A percentile compares a stretch with the other conserved stretches of the same genome.
Conservation (phyloP, 2,329 filamentous ascomycete genomes). For the Orbilia brochopaga region DNA sequence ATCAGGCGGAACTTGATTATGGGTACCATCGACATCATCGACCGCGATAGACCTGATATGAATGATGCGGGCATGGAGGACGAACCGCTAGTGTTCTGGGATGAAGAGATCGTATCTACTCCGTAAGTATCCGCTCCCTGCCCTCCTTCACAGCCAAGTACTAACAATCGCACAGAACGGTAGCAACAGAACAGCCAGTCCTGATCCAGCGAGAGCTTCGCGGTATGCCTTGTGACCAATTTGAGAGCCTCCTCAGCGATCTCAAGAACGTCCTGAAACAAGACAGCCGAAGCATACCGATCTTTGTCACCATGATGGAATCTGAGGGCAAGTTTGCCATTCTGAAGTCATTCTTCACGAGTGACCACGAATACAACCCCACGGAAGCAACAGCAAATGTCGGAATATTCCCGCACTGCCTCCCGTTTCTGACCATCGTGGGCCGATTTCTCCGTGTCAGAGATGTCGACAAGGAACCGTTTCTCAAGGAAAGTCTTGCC, state of each 20-base stretch:
- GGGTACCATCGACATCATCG: constrained; percentile 22
- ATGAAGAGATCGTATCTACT: not conserved
- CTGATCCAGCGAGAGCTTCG: not conserved
- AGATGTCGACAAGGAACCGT: not conserved
- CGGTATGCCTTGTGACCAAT: not conserved
- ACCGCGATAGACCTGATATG: constrained; percentile 10
- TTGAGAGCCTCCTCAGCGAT: not conserved
- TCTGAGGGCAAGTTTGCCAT: constrained; percentile 5
- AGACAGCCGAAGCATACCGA: not conserved
- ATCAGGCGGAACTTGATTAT: constrained; percentile 11
- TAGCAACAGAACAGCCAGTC: not conserved
- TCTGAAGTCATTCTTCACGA: constrained; percentile 19
- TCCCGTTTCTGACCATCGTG: constrained; percentile 10
- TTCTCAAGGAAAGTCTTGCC: not conserved
- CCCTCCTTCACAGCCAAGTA: not conserved
- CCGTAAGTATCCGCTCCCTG: not conserved
- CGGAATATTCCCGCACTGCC: constrained; percentile 20
- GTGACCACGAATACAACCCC: constrained; percentile 10
- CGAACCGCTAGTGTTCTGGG: constrained; percentile 10
- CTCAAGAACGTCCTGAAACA: constrained; percentile 7
- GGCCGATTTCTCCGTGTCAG: not conserved
- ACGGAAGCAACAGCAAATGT: not conserved
- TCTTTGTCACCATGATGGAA: constrained; percentile 6
- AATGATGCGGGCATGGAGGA: constrained; percentile 2
- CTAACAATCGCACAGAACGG: not conserved